Evolutionary conservation across 495 filamentous ascomycete genomes (phyloP).

Genomic region (Aspergillus bridgeri): DNA sequence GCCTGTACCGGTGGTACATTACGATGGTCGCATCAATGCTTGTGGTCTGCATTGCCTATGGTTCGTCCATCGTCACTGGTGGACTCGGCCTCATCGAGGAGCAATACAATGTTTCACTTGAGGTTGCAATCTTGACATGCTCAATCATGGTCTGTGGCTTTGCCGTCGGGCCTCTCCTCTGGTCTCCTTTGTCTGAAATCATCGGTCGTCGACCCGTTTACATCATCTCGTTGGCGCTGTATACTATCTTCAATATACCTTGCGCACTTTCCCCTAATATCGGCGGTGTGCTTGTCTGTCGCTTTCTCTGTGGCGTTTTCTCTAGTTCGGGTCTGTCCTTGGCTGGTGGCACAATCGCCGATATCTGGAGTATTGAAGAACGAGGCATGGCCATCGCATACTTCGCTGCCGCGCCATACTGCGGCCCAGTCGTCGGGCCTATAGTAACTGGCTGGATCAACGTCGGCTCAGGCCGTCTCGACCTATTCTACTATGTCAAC

Average conservation of each 20-base stretch:
- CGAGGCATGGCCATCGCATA: slow-evolving; percentile 58
- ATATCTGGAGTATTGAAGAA: slow-evolving; percentile 58
- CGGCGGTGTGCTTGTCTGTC: slow-evolving; percentile 49
- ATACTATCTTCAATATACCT: slow-evolving; percentile 57
- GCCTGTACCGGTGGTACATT: slow-evolving; percentile 54
- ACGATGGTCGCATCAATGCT: slow-evolving; percentile 51
- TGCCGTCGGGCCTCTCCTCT: slow-evolving; percentile 51
- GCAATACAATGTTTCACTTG: slow-evolving; percentile 59
- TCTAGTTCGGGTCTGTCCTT: slow-evolving; percentile 58
- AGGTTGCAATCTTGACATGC: slow-evolving; percentile 57
- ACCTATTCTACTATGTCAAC: slow-evolving; percentile 50
- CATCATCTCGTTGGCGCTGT: slow-evolving; percentile 48
- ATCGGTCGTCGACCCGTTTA: slow-evolving; percentile 61
- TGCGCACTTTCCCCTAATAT: slow-evolving; percentile 56
- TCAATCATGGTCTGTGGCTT: slow-evolving; percentile 42
- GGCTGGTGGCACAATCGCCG: slow-evolving; percentile 58
- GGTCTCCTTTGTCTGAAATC: slow-evolving; percentile 71
- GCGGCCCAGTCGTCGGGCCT: slow-evolving; percentile 56
- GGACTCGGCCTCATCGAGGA: slow-evolving; percentile 56
- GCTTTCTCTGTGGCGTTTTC: slow-evolving; percentile 59
- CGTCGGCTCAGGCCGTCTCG: slow-evolving; percentile 50
- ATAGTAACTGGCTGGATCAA: slow-evolving; percentile 57
- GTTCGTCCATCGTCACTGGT: slow-evolving; percentile 59
- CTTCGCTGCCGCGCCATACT: slow-evolving; percentile 52
- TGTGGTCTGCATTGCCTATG: slow-evolving; percentile 53